Evolutionary conservation across 352 stramenopile genomes (phyloP), one percentile per base, ranked within the genome.

Genomic region (Aphanomyces euteiches): DNA sequence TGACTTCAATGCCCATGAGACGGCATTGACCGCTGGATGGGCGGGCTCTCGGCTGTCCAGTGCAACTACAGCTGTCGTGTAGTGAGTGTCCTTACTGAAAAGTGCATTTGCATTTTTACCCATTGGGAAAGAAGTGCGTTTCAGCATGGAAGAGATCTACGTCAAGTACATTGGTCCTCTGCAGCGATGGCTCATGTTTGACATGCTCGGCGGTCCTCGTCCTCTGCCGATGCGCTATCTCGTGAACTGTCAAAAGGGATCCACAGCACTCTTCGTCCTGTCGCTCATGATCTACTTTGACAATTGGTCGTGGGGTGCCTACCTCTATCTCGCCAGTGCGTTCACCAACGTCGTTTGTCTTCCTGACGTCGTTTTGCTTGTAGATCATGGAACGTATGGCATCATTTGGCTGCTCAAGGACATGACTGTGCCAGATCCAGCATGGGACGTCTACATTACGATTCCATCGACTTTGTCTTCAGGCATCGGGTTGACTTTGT

Each of bases 341-440:
- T 61, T 13, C 5, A n/a, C 19, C 54, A 3, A 45, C 54, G 5
- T 1, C 1, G 17, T 61, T 1, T 61, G 7, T 39, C 13, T 13
- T 37, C 17, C 0, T 37, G 19, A 39, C 19, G 6, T 28, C 19
- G 6, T 28, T 58, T 50, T 50, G 43, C 28, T 17, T 3, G 7
- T 70, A 70, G 64, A 53, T 48, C 64, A 70, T 47, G 47, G 64
- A 21, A 38, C 39, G 2, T 50, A 56, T 15, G 64, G 19, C 7
- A 12, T 63, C 19, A 56, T 50, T 47, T 70, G 64, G 64, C 54
- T 70, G 1, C 40, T 70, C 34, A 70, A 70, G 39, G 34, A 53
- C 48, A 54, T 47, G 3, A 47, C 53, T n/a, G 36, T 70, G n/a
- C 64, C 64, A 10, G 64, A 70, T 34, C 10, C 13, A 4, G 39